These are phyloP conservation scores for Psilocybe tampanensis DNA, from an alignment of 768 basidiomycete species.

Conservation along the genomic window DNA sequence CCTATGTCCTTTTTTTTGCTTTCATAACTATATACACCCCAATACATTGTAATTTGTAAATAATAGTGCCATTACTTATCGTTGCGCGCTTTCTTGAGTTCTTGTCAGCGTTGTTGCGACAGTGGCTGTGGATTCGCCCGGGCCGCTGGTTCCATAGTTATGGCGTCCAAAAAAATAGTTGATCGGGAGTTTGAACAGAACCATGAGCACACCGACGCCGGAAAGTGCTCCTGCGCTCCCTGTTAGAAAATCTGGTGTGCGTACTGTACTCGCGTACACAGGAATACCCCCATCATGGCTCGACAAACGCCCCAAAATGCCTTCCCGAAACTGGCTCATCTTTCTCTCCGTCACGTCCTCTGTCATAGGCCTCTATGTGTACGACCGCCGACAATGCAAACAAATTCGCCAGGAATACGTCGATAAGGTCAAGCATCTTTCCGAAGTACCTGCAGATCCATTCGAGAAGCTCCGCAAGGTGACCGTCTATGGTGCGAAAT, in stretches of 20 bases:
- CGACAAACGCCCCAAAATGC: slow-evolving; percentile 81
- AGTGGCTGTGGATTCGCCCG: background rate
- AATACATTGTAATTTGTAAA: slow-evolving; percentile 11
- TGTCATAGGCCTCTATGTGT: slow-evolving; percentile 72
- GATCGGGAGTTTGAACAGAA: background rate
- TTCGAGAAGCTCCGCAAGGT: slow-evolving; percentile 77
- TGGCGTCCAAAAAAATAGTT: slow-evolving; percentile 4
- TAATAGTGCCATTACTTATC: too few relatives aligned
- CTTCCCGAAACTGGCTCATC: slow-evolving; percentile 93
- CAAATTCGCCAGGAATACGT: slow-evolving; percentile 77
- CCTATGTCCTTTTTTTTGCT: slow-evolving; percentile 5
- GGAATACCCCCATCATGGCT: slow-evolving; percentile 78
- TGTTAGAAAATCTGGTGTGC: slow-evolving; percentile 51
- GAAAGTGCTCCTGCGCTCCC: slow-evolving; percentile 23
- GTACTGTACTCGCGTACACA: slow-evolving; percentile 65
- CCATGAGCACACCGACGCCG: slow-evolving; percentile 6
- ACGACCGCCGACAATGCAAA: slow-evolving; percentile 85
- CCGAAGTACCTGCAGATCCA: slow-evolving; percentile 65
- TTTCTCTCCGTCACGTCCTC: slow-evolving; percentile 81
- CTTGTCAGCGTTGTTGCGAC: background rate
- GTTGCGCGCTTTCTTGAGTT: too few relatives aligned
- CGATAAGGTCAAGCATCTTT: slow-evolving; percentile 76
- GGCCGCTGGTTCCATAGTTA: background rate
- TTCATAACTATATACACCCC: background rate
- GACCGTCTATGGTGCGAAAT: slow-evolving; percentile 84